These are phyloP conservation scores for Penicillium taxi DNA, from an alignment of 495 filamentous ascomycete genomes.

Conservation along the genomic window DNA sequence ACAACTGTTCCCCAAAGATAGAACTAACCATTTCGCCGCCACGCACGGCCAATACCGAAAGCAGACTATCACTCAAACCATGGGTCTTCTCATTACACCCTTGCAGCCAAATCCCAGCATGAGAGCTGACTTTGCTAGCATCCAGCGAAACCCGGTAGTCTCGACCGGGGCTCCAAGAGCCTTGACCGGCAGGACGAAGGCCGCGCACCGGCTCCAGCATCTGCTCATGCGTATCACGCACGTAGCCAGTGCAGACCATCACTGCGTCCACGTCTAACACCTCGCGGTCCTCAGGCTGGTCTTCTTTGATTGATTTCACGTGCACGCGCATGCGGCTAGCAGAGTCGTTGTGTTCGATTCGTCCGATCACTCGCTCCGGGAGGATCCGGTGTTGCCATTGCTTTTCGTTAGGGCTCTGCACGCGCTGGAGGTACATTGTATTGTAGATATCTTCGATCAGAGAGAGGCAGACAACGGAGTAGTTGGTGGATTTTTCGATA, in stretches of 20 bases:
- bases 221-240: slow-evolving; percentile 67
- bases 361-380: slow-evolving; percentile 52
- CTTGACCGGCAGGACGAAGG: slow-evolving; percentile 50
- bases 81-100: slow-evolving; percentile 91
- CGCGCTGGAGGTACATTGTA: slow-evolving; percentile 72
- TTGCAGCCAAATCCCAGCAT: slow-evolving; percentile 83
- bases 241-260: slow-evolving; percentile 84
- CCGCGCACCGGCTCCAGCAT: slow-evolving; percentile 57
- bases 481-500: slow-evolving; percentile 75
- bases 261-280: slow-evolving; percentile 67
- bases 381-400: slow-evolving; percentile 78
- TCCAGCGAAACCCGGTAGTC: slow-evolving; percentile 71
- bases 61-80: slow-evolving; percentile 73
- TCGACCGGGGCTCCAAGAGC: slow-evolving; percentile 37
- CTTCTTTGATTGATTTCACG: slow-evolving; percentile 22
- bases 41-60: slow-evolving; percentile 68
- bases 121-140: slow-evolving; percentile 49
- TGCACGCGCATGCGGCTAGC: slow-evolving; percentile 36
- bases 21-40: slow-evolving; percentile 71
- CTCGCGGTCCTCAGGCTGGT: slow-evolving; percentile 39
- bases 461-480: slow-evolving; percentile 81
- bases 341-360: slow-evolving; percentile 44
- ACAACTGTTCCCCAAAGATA: slow-evolving; percentile 53
- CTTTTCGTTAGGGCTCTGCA: slow-evolving; percentile 58
- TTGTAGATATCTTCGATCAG: slow-evolving; percentile 83